Percentiles rank a stretch among this genome's conserved stretches.
These are phyloP conservation scores for Podila clonocystis DNA, from an alignment of 192 early-diverging fungal species.

Conservation along the genomic window DNA sequence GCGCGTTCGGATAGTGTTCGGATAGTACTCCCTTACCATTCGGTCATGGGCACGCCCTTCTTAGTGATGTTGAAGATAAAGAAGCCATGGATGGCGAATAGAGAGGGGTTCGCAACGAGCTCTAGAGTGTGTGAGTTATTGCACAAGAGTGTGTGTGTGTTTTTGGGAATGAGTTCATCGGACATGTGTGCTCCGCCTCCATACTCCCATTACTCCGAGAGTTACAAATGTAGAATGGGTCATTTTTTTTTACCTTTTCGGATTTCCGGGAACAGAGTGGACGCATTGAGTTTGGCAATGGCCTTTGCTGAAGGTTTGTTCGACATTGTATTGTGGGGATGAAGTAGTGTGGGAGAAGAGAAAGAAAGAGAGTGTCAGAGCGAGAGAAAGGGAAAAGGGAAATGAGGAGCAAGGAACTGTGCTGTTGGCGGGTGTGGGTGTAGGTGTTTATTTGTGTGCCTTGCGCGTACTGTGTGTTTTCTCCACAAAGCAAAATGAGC, in stretches of 20 bases:
- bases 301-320: constrained; percentile 41
- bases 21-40: constrained; percentile 20
- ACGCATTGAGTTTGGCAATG: constrained; percentile 47
- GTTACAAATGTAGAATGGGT: background rate
- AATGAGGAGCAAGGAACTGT: background rate
- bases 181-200: too few relatives aligned
- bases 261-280: constrained; percentile 46
- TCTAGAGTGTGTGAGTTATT: constrained; percentile 1
- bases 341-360: background rate
- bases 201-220: too few relatives aligned
- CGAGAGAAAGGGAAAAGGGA: background rate
- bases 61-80: constrained; percentile 47
- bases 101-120: constrained; percentile 22
- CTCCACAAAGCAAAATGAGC: background rate
- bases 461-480: background rate
- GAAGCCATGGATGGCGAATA: constrained; percentile 45
- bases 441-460: background rate
- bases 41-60: constrained; percentile 28
- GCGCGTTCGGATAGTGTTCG: background rate
- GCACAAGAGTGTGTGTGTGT: too few relatives aligned
- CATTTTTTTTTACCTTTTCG: constrained; percentile 19
- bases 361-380: background rate
- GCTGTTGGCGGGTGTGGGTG: background rate
- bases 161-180: too few relatives aligned
- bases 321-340: constrained; percentile 8